Percentiles rank a stretch among this genome's conserved stretches.
Conservation (phyloP, 1,139 yeast genomes). For the Hyphopichia pseudoburtonii region DNA sequence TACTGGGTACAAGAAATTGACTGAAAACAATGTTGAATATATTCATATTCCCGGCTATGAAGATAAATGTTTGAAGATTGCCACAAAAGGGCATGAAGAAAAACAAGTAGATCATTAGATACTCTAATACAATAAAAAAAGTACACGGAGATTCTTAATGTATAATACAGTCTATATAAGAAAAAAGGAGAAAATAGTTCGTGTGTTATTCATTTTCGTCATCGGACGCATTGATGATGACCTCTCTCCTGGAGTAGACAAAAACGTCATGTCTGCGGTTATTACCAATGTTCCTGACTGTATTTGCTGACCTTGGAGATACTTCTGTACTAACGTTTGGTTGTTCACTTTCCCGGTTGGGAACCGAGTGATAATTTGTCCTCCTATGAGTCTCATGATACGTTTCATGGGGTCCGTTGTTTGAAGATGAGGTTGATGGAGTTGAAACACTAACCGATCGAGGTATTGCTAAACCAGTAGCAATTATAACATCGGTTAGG, state of each 20-base stretch:
- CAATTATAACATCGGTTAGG: slow-evolving; percentile 55
- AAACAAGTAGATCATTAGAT: slow-evolving; percentile 5
- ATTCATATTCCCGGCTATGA: slow-evolving; percentile 84
- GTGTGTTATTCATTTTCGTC: slow-evolving; percentile 9
- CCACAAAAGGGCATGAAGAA: slow-evolving; percentile 68
- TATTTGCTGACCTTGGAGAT: background rate
- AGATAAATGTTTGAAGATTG: slow-evolving; percentile 68
- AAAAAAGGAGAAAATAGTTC: too few relatives aligned
- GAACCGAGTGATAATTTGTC: background rate
- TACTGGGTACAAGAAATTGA: slow-evolving; percentile 57
- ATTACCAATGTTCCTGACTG: background rate
- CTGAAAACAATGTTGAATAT: slow-evolving; percentile 62
- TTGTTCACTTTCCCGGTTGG: background rate
- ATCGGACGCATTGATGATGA: slow-evolving; percentile 38
- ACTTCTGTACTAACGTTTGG: background rate
- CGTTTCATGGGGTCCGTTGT: background rate
- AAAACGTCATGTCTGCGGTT: slow-evolving; percentile 52
- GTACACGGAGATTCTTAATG: too few relatives aligned
- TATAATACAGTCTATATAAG: background rate
- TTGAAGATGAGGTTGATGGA: too few relatives aligned
- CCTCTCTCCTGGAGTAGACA: slow-evolving; percentile 57
- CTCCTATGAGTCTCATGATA: background rate
- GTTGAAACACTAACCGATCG: slow-evolving; percentile 47
- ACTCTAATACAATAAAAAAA: background rate
- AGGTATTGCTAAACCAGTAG: slow-evolving; percentile 62